phyloP scores from a whole-genome alignment of 345 rosid genomes.

The Bruguiera gymnorhiza region DNA sequence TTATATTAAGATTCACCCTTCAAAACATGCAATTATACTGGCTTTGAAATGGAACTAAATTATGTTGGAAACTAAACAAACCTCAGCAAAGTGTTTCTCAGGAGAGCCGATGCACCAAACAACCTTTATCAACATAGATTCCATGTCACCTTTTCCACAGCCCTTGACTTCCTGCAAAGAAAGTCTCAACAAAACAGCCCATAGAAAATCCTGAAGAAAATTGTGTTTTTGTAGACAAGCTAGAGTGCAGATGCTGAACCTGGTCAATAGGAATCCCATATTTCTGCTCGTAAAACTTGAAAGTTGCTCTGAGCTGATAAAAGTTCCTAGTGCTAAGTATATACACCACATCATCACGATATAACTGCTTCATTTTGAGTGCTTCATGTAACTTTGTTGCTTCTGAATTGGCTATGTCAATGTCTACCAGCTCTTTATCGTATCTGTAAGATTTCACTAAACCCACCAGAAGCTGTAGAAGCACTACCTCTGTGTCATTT shows the following conservation, averaged over 20 bases:
- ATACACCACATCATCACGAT: slow-evolving; percentile 54
- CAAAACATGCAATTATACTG: too few relatives aligned
- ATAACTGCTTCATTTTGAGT: slow-evolving; percentile 50
- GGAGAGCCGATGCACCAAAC: slow-evolving; percentile 60
- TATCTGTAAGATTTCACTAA: slow-evolving; percentile 74
- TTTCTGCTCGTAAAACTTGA: slow-evolving; percentile 48
- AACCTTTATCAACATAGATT: slow-evolving; percentile 44
- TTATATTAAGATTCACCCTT: not conserved
- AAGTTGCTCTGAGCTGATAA: slow-evolving; percentile 71
- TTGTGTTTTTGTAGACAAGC: not conserved
- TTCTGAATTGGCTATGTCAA: slow-evolving; percentile 54
- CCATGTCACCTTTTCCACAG: slow-evolving; percentile 56
- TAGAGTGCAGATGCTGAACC: slow-evolving; percentile 40
- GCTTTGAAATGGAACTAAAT: too few relatives aligned
- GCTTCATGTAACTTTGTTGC: slow-evolving; percentile 62
- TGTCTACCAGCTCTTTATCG: slow-evolving; percentile 56
- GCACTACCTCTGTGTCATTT: slow-evolving; percentile 8
- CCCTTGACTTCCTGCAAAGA: slow-evolving; percentile 52
- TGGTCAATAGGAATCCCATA: slow-evolving; percentile 53
- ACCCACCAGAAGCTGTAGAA: slow-evolving; percentile 55
- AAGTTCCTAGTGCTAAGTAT: slow-evolving; percentile 67
- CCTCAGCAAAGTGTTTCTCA: slow-evolving; percentile 88
- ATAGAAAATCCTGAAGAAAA: not conserved
- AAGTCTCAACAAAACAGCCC: not conserved
- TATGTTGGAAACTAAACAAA: not conserved